Percentiles rank a stretch among this genome's conserved stretches.
These are phyloP conservation scores for Pythium rishiriense DNA, from an alignment of 352 stramenopile species.

Conservation along the genomic window DNA sequence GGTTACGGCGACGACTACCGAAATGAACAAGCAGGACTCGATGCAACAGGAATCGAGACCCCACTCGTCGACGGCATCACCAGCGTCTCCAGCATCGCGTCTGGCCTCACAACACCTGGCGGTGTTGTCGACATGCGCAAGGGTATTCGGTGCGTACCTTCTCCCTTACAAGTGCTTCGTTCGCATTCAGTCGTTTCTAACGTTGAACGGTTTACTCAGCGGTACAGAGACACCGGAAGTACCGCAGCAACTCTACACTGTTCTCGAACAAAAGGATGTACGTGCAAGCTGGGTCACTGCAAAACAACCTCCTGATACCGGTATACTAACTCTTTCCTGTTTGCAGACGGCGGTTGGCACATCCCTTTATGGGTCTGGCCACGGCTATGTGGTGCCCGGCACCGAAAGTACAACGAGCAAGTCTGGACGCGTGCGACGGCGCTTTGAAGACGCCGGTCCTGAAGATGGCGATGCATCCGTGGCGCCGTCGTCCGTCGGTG, in stretches of 20 bases:
- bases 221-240: slow-evolving; percentile 59
- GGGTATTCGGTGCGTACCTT: slow-evolving; percentile 46
- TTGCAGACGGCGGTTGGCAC: slow-evolving; percentile 65
- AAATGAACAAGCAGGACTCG: slow-evolving; percentile 34
- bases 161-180: not conserved
- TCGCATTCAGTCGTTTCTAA: no score
- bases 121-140: slow-evolving; percentile 79
- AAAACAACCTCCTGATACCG: not conserved
- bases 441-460: slow-evolving; percentile 62
- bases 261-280: slow-evolving; percentile 77
- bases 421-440: slow-evolving; percentile 60
- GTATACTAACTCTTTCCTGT: slow-evolving; percentile 2
- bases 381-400: slow-evolving; percentile 70
- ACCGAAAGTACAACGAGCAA: slow-evolving; percentile 37
- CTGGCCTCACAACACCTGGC: slow-evolving; percentile 66
- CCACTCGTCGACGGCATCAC: slow-evolving; percentile 62
- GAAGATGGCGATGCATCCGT: slow-evolving; percentile 26
- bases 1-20: slow-evolving; percentile 32
- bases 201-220: slow-evolving; percentile 23
- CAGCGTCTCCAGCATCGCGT: slow-evolving; percentile 50
- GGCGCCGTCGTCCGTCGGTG: slow-evolving; percentile 31
- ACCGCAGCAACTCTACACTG: slow-evolving; percentile 75
- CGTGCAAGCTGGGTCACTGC: not conserved
- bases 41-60: slow-evolving; percentile 60
- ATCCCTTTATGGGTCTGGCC: slow-evolving; percentile 71